These are phyloP conservation scores for Paramecium sonneborni DNA, from an alignment of 73 alveolate genomes.

Conservation along the genomic window DNA sequence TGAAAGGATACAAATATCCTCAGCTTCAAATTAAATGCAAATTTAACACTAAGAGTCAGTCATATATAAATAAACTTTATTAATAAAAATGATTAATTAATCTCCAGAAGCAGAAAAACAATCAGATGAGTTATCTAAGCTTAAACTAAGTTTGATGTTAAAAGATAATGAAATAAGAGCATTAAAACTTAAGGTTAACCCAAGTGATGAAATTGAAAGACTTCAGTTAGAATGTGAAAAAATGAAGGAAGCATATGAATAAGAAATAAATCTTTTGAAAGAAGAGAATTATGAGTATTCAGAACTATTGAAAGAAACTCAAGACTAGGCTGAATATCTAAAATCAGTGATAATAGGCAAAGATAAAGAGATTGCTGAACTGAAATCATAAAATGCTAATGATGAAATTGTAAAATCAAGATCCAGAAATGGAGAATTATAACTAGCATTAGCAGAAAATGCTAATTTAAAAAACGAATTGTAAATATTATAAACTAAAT, in stretches of 20 bases:
- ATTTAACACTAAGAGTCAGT: conserved; percentile 39
- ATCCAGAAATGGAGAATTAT: neutral
- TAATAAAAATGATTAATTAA: conserved; percentile 11
- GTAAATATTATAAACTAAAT: neutral
- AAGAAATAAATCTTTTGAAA: neutral
- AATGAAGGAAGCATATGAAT: neutral
- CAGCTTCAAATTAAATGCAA: conserved; percentile 34
- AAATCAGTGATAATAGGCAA: neutral
- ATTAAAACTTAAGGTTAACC: conserved; percentile 8
- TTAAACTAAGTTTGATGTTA: neutral
- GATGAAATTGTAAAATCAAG: conserved; percentile 23
- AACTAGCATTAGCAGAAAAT: conserved; percentile 37
- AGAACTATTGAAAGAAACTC: neutral
- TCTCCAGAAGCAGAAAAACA: conserved; percentile 36
- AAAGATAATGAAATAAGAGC: conserved; percentile 58
- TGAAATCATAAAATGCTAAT: neutral
- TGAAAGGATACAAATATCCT: conserved; percentile 36
- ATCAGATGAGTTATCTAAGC: neutral
- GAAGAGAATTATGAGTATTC: conserved; percentile 31
- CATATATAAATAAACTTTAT: conserved; percentile 38
- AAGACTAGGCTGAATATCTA: conserved; percentile 40
- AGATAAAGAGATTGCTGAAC: conserved; percentile 27
- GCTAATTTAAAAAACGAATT: conserved; percentile 31
- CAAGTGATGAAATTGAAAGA: conserved; percentile 41
- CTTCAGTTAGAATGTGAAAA: neutral